Evolutionary conservation across 495 filamentous ascomycete species (phyloP).

Genomic region (Aspergillus nidulans): DNA sequence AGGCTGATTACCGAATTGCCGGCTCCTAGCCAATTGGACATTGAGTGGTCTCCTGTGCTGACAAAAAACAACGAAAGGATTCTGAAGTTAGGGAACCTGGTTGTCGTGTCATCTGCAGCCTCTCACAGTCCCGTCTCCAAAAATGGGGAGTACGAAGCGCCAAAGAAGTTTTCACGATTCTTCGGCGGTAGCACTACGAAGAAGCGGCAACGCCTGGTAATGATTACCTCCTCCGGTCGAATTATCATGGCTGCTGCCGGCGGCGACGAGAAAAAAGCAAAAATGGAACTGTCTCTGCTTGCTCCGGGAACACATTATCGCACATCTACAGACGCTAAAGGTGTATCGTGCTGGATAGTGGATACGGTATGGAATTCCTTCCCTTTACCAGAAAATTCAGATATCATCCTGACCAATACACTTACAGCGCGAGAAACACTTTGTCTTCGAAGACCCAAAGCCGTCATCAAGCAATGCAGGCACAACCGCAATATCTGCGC

Average conservation of each 20-base stretch:
- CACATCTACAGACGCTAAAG: constrained; percentile 76
- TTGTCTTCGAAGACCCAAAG: constrained; percentile 88
- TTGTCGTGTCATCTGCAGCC: constrained; percentile 71
- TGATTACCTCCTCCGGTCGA: constrained; percentile 88
- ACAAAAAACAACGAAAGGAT: constrained; percentile 90
- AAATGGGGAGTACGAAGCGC: constrained; percentile 55
- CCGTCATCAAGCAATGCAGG: constrained; percentile 47
- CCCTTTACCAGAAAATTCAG: not conserved
- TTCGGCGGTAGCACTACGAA: constrained; percentile 88
- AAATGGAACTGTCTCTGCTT: constrained; percentile 80
- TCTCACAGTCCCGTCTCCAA: constrained; percentile 64
- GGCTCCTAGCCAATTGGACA: constrained; percentile 92
- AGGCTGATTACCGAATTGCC: constrained; percentile 92
- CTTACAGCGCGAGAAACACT: constrained; percentile 78
- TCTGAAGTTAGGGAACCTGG: constrained; percentile 84
- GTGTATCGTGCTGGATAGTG: constrained; percentile 80
- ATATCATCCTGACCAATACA: constrained; percentile 8
- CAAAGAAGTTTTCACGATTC: constrained; percentile 87
- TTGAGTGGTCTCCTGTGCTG: constrained; percentile 97
- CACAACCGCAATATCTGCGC: constrained; percentile 49
- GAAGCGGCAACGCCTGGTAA: constrained; percentile 86
- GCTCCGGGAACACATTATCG: constrained; percentile 68
- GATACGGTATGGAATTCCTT: constrained; percentile 72
- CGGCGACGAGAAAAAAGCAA: constrained; percentile 93
- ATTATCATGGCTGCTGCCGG: constrained; percentile 89